These are phyloP conservation scores for Blastocystis sp. DNA, from an alignment of 352 stramenopile species.

Conservation along the genomic window DNA sequence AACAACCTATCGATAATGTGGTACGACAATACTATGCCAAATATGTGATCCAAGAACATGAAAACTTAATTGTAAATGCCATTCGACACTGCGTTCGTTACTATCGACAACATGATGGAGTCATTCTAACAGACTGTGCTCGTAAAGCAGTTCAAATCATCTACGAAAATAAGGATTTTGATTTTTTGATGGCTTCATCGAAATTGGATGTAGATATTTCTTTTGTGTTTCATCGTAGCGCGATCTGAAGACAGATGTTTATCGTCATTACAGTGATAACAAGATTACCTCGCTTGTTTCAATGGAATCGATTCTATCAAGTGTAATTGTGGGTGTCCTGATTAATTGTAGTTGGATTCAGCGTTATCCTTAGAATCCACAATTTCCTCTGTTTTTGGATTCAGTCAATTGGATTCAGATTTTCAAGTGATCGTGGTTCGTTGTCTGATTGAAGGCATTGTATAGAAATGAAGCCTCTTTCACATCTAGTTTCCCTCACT, in stretches of 20 bases:
- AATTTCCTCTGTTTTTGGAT: background rate
- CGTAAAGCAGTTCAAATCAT: background rate
- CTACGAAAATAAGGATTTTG: background rate
- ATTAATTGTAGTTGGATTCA: background rate
- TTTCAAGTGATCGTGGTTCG: background rate
- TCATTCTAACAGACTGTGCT: background rate
- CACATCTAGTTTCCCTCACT: background rate
- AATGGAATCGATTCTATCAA: background rate
- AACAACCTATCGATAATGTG: background rate
- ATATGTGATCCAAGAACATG: background rate
- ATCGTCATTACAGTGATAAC: conserved; percentile 4
- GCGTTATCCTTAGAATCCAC: background rate
- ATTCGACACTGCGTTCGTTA: background rate
- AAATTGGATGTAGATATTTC: background rate
- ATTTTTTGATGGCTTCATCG: background rate
- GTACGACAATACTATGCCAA: conserved; percentile 9
- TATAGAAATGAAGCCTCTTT: background rate
- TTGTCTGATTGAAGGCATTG: background rate
- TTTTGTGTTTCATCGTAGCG: background rate
- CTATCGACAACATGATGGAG: background rate
- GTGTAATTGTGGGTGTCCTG: background rate
- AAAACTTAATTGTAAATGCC: background rate
- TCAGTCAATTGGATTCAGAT: background rate
- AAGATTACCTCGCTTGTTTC: background rate
- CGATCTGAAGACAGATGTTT: background rate